Conservation (phyloP, 1,284 basidiomycete species). For the Takashimella koratensis region DNA sequence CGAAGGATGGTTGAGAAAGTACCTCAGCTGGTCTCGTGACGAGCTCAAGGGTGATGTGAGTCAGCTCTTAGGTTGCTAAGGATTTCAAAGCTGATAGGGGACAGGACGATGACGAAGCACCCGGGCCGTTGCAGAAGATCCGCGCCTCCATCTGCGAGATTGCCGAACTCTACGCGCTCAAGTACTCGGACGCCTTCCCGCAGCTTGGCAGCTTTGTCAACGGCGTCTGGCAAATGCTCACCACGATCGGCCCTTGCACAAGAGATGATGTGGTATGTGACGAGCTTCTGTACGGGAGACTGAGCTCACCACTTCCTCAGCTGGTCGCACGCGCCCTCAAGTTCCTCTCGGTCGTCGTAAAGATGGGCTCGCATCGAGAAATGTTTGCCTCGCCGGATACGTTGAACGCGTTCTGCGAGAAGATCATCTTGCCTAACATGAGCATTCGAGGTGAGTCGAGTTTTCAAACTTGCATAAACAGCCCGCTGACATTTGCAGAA, state of each 20-base stretch:
- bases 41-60: conserved; percentile 69
- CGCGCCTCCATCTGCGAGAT: conserved; percentile 90
- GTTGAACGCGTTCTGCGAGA: conserved; percentile 76
- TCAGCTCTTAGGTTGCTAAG: conserved; percentile 14
- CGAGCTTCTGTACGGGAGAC: too few species aligned
- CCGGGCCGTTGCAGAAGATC: conserved; percentile 78
- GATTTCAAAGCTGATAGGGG: conserved; percentile 1
- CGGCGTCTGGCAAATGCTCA: conserved; percentile 88
- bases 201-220: conserved; percentile 80
- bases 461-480: too few species aligned
- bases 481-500: conserved; percentile 47
- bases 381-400: conserved; percentile 64
- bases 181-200: conserved; percentile 82
- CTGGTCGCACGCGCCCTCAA: conserved; percentile 89
- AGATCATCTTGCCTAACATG: conserved; percentile 92
- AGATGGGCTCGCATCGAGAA: conserved; percentile 68
- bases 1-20: conserved; percentile 68
- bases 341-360: conserved; percentile 90
- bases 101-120: conserved; percentile 78
- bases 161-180: conserved; percentile 85
- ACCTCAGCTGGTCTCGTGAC: conserved; percentile 72
- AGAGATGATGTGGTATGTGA: conserved; percentile 70
- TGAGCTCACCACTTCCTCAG: too few species aligned
- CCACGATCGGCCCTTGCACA: conserved; percentile 59
- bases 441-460: conserved; percentile 61